Conservation (phyloP, 106 monocot genomes). For the Apostasia shenzhenica region DNA sequence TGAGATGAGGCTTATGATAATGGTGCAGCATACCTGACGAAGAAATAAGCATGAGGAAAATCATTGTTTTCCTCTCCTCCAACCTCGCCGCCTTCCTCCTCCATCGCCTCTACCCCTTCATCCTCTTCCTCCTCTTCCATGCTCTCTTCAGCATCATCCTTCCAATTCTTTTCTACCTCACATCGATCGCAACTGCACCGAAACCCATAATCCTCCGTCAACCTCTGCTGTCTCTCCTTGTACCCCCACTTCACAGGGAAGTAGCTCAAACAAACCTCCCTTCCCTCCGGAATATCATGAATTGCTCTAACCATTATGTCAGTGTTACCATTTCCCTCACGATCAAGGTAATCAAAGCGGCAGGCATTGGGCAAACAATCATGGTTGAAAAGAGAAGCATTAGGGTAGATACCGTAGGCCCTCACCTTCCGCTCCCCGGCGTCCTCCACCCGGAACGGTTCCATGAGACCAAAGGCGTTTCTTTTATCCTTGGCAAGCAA, state of each 20-base stretch:
- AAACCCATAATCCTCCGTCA: conserved; percentile 77
- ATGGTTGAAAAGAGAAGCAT: conserved; percentile 74
- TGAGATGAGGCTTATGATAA: too few relatives aligned
- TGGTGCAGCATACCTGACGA: conserved; percentile 23
- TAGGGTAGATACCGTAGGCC: conserved; percentile 69
- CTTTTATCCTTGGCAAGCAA: conserved; percentile 57
- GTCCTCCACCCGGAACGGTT: conserved; percentile 19
- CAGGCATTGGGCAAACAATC: conserved; percentile 94
- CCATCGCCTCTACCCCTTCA: conserved; percentile 30
- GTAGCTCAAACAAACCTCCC: conserved; percentile 89
- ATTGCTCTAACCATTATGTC: conserved; percentile 64
- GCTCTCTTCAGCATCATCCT: conserved; percentile 46
- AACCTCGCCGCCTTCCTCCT: conserved; percentile 16
- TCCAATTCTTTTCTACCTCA: conserved; percentile 72
- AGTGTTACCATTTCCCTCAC: conserved; percentile 18
- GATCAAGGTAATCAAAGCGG: conserved; percentile 74
- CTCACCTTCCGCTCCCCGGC: conserved; percentile 29
- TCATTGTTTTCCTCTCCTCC: conserved; percentile 17
- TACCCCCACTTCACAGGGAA: conserved; percentile 77
- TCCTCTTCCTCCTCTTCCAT: conserved; percentile 19
- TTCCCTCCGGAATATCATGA: conserved; percentile 63
- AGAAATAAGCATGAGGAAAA: conserved; percentile 86
- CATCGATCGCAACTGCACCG: conserved; percentile 78
- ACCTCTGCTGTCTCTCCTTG: conserved; percentile 62
- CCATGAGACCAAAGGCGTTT: conserved; percentile 81